These are phyloP conservation scores for Amphichorda felina DNA, from an alignment of 2,329 filamentous ascomycete species.

Conservation along the genomic window DNA sequence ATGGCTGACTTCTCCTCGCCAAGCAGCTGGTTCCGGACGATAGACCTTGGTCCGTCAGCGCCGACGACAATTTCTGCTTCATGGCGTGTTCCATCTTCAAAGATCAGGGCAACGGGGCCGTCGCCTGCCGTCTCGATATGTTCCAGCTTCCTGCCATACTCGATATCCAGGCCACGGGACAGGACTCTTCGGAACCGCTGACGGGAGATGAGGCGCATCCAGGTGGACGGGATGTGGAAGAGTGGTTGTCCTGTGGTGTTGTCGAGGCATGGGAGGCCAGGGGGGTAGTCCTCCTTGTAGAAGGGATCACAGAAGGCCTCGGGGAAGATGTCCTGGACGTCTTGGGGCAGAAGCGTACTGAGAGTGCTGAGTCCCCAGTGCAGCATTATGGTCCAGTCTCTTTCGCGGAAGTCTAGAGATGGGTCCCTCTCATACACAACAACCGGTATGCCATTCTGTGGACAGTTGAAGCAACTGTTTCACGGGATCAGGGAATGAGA, in stretches of 20 bases:
- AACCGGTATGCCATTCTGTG: conserved; percentile 19
- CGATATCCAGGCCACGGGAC: conserved; percentile 17
- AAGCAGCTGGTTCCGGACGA: not conserved
- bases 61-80: conserved; percentile 36
- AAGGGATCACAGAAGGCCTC: conserved; percentile 22
- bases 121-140: conserved; percentile 4
- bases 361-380: conserved; percentile 26
- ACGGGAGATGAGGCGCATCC: conserved; percentile 20
- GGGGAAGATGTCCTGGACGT: conserved; percentile 15
- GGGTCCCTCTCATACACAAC: conserved; percentile 18
- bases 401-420: conserved; percentile 13
- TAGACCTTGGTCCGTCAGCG: conserved; percentile 26
- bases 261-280: conserved; percentile 17
- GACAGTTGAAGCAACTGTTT: not conserved
- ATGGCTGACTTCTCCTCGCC: not conserved
- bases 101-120: conserved; percentile 9
- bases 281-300: conserved; percentile 12
- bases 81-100: conserved; percentile 32
- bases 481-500: not conserved
- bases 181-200: conserved; percentile 19
- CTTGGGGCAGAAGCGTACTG: conserved; percentile 17
- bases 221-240: conserved; percentile 18
- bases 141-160: conserved; percentile 5
- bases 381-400: conserved; percentile 26
- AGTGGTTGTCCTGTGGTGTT: conserved; percentile 22